Base-by-base conservation (phyloP, 352 stramenopile species). In the Phytophthora europaea region DNA sequence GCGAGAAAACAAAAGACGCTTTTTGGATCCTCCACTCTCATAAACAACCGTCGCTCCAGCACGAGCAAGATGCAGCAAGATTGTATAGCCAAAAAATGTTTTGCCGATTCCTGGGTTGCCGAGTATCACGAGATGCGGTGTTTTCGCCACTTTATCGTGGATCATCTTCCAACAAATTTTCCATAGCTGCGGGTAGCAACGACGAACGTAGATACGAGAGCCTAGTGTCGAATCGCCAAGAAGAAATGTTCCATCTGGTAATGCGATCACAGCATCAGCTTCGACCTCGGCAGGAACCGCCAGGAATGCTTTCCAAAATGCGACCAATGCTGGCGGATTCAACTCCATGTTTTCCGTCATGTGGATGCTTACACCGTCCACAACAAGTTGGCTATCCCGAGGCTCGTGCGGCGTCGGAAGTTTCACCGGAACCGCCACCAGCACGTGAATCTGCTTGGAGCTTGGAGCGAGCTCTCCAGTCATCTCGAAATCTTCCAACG, bases 111-210 rank as follows among this genome's bases (percentile, higher is more conserved):
- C 74, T 63, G 70, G 70, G 31, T 75, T 75, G 43, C 73, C 73
- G 40, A 81, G 59, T 20, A 81, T 78, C 54, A 81, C 74, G 18
- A 78, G 70, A 72, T 81, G 72, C 51, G 67, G 70, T 45, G 63
- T 69, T 7, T 78, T 80, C 5, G 23, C 45, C 67, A 23, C 43
- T 65, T 65, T 16, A 56, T 65, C 45, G 13, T 65, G 64, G 26
- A 81, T 67, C 51, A 52, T 57, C 12, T 62, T 10, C 53, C 7
- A 26, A 53, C 54, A 75, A 51, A 31, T 0, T 18, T 76, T 23
- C 60, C 16, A 66, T 20, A 82, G 72, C 45, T 54, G 8, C 13
- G 71, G 57, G 57, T 82, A 61, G 36, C 55, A 61, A 61, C 12
- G n/a, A 9, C 54, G 54, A 61, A 82, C 71, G 71, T 76, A 81